These are phyloP conservation scores for Cubamyces sp. DNA, from an alignment of 768 basidiomycete genomes.

Conservation along the genomic window DNA sequence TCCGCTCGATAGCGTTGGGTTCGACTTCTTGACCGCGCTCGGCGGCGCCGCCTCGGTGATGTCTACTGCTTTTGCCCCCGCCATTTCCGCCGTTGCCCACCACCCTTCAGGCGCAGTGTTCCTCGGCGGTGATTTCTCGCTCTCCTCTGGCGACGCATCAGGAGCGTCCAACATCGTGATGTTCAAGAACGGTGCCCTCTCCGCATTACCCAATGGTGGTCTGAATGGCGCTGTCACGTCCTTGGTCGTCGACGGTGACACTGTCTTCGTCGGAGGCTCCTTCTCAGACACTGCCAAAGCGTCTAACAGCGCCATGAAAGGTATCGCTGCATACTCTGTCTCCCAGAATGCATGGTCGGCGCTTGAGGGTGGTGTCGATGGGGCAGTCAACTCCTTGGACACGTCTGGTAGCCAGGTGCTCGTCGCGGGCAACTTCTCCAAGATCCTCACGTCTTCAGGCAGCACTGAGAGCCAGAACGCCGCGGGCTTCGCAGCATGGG, in stretches of 20 bases:
- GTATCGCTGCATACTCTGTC: conserved; percentile 76
- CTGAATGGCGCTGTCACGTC: conserved; percentile 80
- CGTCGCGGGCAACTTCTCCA: conserved; percentile 78
- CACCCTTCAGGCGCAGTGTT: conserved; percentile 69
- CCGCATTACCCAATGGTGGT: conserved; percentile 62
- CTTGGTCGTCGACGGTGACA: conserved; percentile 61
- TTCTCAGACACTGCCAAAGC: conserved; percentile 72
- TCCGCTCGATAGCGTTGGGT: conserved; percentile 60
- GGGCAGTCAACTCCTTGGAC: conserved; percentile 66
- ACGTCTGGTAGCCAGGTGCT: conserved; percentile 55
- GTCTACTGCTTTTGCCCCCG: conserved; percentile 40
- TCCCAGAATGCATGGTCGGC: conserved; percentile 65
- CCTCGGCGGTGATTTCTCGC: conserved; percentile 76
- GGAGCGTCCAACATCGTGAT: conserved; percentile 72
- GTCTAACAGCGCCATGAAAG: conserved; percentile 55
- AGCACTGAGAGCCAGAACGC: conserved; percentile 33
- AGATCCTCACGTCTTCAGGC: conserved; percentile 42
- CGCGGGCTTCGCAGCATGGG: conserved; percentile 79
- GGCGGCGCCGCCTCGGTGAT: conserved; percentile 47
- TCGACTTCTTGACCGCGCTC: conserved; percentile 63
- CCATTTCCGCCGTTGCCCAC: conserved; percentile 60
- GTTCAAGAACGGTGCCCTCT: conserved; percentile 63
- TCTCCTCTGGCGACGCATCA: conserved; percentile 57
- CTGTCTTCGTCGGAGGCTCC: conserved; percentile 84
- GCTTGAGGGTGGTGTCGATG: conserved; percentile 76